These are phyloP conservation scores for Phytopythium mirpurense DNA, from an alignment of 352 stramenopile species.

Conservation along the genomic window DNA sequence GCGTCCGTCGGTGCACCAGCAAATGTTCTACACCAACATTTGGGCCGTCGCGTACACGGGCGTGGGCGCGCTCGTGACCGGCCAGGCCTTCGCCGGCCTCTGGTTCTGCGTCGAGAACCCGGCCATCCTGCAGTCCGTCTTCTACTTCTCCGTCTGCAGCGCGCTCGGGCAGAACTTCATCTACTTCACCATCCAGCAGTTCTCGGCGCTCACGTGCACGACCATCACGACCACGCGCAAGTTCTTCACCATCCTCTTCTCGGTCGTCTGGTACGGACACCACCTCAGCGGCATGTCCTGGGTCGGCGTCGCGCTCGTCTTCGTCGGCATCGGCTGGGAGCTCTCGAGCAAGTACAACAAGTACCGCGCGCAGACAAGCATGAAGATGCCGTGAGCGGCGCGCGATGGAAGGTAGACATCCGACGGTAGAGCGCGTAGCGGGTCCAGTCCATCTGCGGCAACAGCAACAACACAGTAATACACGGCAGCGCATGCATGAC, in stretches of 20 bases:
- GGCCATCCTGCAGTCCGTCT: slow-evolving; percentile 78
- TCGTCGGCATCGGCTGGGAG: slow-evolving; percentile 84
- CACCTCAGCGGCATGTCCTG: slow-evolving; percentile 90
- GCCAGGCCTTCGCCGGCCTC: slow-evolving; percentile 66
- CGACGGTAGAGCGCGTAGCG: neutral
- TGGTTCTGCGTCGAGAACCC: slow-evolving; percentile 82
- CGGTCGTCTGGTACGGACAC: slow-evolving; percentile 95
- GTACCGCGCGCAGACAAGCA: slow-evolving; percentile 56
- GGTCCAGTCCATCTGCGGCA: neutral
- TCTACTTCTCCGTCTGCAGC: slow-evolving; percentile 94
- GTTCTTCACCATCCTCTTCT: slow-evolving; percentile 99
- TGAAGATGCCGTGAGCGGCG: slow-evolving; percentile 16
- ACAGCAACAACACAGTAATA: slow-evolving; percentile 1
- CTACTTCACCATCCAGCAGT: slow-evolving; percentile 98
- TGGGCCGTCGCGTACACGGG: slow-evolving; percentile 86
- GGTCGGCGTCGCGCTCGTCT: slow-evolving; percentile 89
- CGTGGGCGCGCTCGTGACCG: slow-evolving; percentile 63
- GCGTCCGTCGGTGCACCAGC: slow-evolving; percentile 81
- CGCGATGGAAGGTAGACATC: neutral
- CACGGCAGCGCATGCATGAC: slow-evolving; percentile 1
- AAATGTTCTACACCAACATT: slow-evolving; percentile 90
- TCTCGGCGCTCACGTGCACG: slow-evolving; percentile 97
- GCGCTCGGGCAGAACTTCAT: slow-evolving; percentile 99
- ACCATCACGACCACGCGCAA: slow-evolving; percentile 99
- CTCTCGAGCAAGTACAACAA: slow-evolving; percentile 85